phyloP scores from a whole-genome alignment of 1,284 basidiomycete genomes.

The Fistulinella staudtii region DNA sequence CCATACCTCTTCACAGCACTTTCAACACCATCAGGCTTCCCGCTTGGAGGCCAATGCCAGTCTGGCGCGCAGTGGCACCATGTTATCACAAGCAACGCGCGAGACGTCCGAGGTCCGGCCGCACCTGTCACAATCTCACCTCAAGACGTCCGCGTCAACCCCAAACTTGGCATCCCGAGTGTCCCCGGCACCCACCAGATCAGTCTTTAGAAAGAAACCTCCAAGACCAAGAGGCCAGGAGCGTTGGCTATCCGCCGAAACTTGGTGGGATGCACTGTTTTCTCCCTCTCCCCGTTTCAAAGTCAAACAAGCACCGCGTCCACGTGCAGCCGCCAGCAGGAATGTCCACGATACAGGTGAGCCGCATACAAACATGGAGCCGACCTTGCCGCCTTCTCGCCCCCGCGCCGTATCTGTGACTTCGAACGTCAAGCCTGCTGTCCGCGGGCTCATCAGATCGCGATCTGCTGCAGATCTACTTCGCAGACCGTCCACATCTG shows the following conservation, averaged over 20 bases:
- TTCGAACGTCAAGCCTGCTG: slow-evolving; percentile 19
- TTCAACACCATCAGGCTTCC: slow-evolving; percentile 6
- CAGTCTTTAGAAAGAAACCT: slow-evolving; percentile 10
- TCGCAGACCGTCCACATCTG: slow-evolving; percentile 8
- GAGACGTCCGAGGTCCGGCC: slow-evolving; percentile 2
- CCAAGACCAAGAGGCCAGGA: slow-evolving; percentile 43
- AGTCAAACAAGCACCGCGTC: slow-evolving; percentile 28
- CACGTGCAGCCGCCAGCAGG: slow-evolving; percentile 22
- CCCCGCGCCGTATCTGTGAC: slow-evolving; percentile 22
- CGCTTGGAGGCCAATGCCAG: neutral
- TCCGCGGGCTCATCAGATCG: slow-evolving; percentile 46
- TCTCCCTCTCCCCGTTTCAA: slow-evolving; percentile 70
- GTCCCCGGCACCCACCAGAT: neutral
- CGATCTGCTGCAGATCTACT: slow-evolving; percentile 41
- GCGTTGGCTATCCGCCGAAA: slow-evolving; percentile 66
- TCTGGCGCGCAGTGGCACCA: too few relatives aligned
- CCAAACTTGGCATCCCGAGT: slow-evolving; percentile 49
- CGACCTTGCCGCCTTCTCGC: slow-evolving; percentile 10
- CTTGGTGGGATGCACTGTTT: slow-evolving; percentile 74
- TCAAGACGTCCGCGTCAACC: slow-evolving; percentile 54
- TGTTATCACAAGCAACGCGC: too few relatives aligned
- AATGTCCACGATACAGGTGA: slow-evolving; percentile 44
- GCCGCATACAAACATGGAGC: neutral
- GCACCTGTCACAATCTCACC: slow-evolving; percentile 11
- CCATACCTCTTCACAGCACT: slow-evolving; percentile 18